These are phyloP conservation scores for Talaromyces sp. DNA, from an alignment of 2,329 filamentous ascomycete species.

Conservation along the genomic window DNA sequence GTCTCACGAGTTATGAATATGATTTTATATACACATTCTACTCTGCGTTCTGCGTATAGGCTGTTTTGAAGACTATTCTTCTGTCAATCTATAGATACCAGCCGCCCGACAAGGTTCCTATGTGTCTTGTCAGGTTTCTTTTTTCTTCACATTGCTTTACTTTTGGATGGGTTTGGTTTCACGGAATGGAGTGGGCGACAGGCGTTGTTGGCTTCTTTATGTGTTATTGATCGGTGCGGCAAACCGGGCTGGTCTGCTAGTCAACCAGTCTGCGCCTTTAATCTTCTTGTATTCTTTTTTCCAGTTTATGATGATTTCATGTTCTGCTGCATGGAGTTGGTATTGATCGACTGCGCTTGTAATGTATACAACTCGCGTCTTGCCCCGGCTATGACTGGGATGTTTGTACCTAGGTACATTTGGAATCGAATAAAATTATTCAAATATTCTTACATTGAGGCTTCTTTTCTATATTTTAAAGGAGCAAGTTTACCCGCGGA, in stretches of 20 bases:
- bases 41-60: slow-evolving; percentile 10
- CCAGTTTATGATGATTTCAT: neutral
- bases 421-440: neutral
- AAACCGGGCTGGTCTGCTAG: neutral
- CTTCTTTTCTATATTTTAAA: too few species aligned
- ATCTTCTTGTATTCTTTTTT: slow-evolving; percentile 7
- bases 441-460: neutral
- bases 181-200: neutral
- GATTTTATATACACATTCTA: slow-evolving; percentile 10
- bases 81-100: slow-evolving; percentile 11
- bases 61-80: slow-evolving; percentile 7
- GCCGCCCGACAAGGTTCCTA: neutral
- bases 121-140: neutral
- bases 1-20: slow-evolving; percentile 10
- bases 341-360: neutral
- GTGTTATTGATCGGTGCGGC: neutral
- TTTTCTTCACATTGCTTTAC: neutral
- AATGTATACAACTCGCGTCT: slow-evolving; percentile 6
- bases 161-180: neutral
- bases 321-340: slow-evolving; percentile 11
- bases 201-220: slow-evolving; percentile 9
- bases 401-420: neutral
- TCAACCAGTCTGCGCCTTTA: neutral
- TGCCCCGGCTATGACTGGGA: slow-evolving; percentile 2
- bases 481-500: too few species aligned